These are phyloP conservation scores for Penicillium crustosum DNA, from an alignment of 2,329 filamentous ascomycete genomes.

Conservation along the genomic window DNA sequence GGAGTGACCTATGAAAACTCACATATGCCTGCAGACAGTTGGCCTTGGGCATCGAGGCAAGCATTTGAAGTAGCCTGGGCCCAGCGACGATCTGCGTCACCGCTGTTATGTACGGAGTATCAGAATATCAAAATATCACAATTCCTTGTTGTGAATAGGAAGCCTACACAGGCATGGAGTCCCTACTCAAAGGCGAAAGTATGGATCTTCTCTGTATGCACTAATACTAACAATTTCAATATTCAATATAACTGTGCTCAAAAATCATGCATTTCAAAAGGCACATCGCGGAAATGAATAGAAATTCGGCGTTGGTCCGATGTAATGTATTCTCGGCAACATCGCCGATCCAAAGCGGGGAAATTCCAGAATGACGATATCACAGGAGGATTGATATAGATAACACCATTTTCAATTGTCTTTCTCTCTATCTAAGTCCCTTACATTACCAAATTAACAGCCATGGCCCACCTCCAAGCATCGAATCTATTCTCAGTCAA, in stretches of 20 bases:
- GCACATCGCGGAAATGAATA: not conserved
- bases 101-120: not conserved
- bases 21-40: not conserved
- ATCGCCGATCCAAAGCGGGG: not conserved
- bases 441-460: not conserved
- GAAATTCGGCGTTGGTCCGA: not conserved
- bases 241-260: not conserved
- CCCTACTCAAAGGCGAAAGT: not conserved
- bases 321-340: not conserved
- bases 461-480: constrained; percentile 34
- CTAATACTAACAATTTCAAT: not conserved
- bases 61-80: not conserved
- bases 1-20: not conserved
- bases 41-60: not conserved
- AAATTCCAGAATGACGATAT: not conserved
- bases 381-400: not conserved
- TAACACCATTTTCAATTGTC: not conserved
- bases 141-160: not conserved
- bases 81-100: not conserved
- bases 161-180: not conserved
- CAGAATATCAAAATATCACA: not conserved
- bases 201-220: not conserved
- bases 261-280: not conserved
- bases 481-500: constrained; percentile 52
- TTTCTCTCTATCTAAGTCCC: not conserved